Conservation (phyloP, 441 rosid genomes). For the Pelargonium cotyledonis region DNA sequence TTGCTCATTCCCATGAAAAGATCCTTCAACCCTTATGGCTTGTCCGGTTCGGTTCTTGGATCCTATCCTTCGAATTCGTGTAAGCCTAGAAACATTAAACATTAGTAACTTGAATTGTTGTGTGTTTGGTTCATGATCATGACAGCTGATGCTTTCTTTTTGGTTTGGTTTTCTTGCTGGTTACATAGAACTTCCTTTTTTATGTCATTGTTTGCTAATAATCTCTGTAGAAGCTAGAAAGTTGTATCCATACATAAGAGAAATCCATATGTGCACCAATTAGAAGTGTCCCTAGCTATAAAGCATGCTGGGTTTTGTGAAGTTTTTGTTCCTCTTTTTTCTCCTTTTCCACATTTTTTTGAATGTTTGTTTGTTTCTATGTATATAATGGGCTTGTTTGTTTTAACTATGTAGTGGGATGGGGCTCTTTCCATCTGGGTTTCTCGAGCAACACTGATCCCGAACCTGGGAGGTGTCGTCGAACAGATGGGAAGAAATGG, state of each 20-base stretch:
- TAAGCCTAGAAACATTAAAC: conserved; percentile 27
- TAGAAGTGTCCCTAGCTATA: conserved; percentile 17
- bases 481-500: conserved; percentile 93
- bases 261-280: conserved; percentile 6
- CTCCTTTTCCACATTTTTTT: background rate
- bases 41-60: conserved; percentile 31
- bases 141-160: too few relatives aligned
- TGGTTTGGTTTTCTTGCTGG: background rate
- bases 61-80: conserved; percentile 39
- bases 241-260: conserved; percentile 10
- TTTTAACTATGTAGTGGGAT: conserved; percentile 35
- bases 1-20: conserved; percentile 58
- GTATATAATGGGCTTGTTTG: background rate
- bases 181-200: conserved; percentile 14
- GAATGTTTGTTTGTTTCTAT: background rate
- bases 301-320: conserved; percentile 4
- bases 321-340: background rate
- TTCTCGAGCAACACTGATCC: conserved; percentile 49
- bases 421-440: conserved; percentile 58
- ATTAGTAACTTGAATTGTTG: background rate
- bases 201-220: conserved; percentile 17
- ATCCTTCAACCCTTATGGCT: conserved; percentile 44
- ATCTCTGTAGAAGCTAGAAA: conserved; percentile 10
- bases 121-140: background rate
- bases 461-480: conserved; percentile 73